phyloP scores from a whole-genome alignment of 2,329 filamentous ascomycete species.

The Aspergillus sp. region DNA sequence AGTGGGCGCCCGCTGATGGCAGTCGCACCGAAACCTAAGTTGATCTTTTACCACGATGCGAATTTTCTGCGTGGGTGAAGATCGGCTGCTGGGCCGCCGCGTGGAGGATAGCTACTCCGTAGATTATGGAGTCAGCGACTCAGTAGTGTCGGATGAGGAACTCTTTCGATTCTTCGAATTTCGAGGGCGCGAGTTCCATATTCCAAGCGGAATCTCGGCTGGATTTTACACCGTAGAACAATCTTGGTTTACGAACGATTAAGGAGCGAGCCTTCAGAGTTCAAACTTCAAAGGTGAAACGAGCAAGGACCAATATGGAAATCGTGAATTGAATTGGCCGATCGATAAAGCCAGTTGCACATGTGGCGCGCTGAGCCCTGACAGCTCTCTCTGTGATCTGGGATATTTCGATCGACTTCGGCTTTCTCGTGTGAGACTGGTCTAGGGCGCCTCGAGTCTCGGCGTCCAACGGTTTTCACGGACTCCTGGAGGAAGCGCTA shows the following conservation, averaged over 20 bases:
- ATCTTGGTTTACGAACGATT: neutral
- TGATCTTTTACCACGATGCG: neutral
- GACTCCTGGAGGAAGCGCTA: neutral
- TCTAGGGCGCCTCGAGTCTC: neutral
- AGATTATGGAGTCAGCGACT: neutral
- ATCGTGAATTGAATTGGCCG: neutral
- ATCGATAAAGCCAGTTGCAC: neutral
- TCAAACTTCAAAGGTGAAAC: neutral
- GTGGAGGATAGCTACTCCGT: neutral
- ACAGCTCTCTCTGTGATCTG: neutral
- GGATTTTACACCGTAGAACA: neutral
- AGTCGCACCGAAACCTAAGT: neutral
- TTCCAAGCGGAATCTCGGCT: neutral
- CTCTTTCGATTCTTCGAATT: neutral
- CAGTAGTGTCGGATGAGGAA: neutral
- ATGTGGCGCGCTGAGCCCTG: neutral
- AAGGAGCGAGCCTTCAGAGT: neutral
- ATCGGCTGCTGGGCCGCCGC: neutral
- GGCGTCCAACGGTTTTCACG: conserved; percentile 4
- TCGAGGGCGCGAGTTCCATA: neutral
- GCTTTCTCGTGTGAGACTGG: neutral
- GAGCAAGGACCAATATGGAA: neutral
- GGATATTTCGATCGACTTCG: conserved; percentile 1
- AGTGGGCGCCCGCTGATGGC: neutral
- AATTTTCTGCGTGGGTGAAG: neutral